These are phyloP conservation scores for Cladorrhinum sp. DNA, from an alignment of 2,329 filamentous ascomycete species.

Conservation along the genomic window DNA sequence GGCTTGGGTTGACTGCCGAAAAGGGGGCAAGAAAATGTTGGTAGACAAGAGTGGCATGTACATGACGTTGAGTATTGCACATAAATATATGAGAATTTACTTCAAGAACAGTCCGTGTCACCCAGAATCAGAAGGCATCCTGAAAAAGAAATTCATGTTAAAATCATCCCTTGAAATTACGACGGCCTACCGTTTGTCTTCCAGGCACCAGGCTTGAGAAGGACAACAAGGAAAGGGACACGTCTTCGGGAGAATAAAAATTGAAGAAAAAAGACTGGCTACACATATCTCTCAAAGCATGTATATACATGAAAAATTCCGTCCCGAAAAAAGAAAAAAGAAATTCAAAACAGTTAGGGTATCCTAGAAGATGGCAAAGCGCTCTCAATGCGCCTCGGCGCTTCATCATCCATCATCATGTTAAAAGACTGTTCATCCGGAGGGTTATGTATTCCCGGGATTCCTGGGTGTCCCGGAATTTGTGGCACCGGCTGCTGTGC, in stretches of 20 bases:
- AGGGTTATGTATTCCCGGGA: conserved; percentile 35
- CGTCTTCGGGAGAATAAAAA: neutral
- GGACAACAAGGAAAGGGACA: neutral
- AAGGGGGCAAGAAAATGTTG: no score
- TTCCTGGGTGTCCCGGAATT: conserved; percentile 36
- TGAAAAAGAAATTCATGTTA: neutral
- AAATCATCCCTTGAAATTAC: neutral
- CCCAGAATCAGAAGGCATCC: neutral
- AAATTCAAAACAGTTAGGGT: neutral
- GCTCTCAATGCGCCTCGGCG: conserved; percentile 41
- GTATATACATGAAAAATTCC: neutral
- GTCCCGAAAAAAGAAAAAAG: neutral
- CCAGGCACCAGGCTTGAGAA: conserved; percentile 1
- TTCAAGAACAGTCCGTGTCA: no score
- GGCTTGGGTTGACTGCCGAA: no score
- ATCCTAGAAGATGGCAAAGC: neutral
- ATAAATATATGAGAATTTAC: no score
- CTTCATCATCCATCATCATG: conserved; percentile 51
- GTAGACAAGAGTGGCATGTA: no score
- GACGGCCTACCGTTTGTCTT: neutral
- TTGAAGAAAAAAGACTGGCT: neutral
- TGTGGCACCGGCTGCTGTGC: conserved; percentile 37
- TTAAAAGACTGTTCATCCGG: conserved; percentile 47
- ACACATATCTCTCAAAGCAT: neutral
- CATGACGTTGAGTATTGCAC: no score